A percentile compares a stretch with the other conserved stretches of the same genome.
These are phyloP conservation scores for Metarhizium anisopliae DNA, from an alignment of 2,329 filamentous ascomycete genomes.

Conservation along the genomic window DNA sequence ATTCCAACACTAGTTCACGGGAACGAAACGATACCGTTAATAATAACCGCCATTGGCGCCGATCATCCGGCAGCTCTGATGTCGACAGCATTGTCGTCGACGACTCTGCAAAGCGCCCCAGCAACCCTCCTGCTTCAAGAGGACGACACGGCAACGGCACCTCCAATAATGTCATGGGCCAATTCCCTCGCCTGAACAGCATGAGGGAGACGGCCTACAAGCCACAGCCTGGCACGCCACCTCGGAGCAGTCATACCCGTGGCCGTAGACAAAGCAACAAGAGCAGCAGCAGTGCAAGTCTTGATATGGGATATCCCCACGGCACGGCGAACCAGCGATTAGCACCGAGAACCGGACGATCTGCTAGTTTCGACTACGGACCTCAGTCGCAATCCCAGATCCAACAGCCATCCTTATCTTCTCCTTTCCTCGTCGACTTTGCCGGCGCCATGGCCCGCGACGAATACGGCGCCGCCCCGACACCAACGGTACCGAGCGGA, in stretches of 20 bases:
- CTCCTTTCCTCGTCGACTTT: constrained; percentile 39
- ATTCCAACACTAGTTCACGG: constrained; percentile 2
- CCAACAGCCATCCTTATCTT: constrained; percentile 18
- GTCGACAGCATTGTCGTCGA: constrained; percentile 49
- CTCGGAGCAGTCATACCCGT: constrained; percentile 37
- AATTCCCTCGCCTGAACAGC: constrained; percentile 54
- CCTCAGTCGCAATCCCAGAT: constrained; percentile 14
- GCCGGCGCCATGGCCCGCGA: constrained; percentile 44
- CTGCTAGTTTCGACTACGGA: constrained; percentile 67
- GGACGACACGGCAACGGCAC: constrained; percentile 72
- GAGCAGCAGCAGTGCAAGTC: constrained; percentile 60
- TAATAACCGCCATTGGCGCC: constrained; percentile 15
- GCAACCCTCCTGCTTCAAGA: constrained; percentile 26
- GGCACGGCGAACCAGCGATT: constrained; percentile 52
- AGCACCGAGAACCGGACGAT: constrained; percentile 45
- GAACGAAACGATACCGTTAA: neutral
- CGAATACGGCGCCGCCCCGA: constrained; percentile 75
- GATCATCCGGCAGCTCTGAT: constrained; percentile 54
- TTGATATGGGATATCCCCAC: constrained; percentile 52
- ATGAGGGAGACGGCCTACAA: constrained; percentile 38
- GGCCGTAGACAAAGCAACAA: constrained; percentile 60
- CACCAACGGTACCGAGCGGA: constrained; percentile 73
- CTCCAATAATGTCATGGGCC: constrained; percentile 60
- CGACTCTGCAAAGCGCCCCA: constrained; percentile 13
- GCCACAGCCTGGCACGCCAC: constrained; percentile 29